Percentiles rank a stretch among this genome's conserved stretches.
Conservation (phyloP, 202 grass and related monocot species). For the Setaria viridis region DNA sequence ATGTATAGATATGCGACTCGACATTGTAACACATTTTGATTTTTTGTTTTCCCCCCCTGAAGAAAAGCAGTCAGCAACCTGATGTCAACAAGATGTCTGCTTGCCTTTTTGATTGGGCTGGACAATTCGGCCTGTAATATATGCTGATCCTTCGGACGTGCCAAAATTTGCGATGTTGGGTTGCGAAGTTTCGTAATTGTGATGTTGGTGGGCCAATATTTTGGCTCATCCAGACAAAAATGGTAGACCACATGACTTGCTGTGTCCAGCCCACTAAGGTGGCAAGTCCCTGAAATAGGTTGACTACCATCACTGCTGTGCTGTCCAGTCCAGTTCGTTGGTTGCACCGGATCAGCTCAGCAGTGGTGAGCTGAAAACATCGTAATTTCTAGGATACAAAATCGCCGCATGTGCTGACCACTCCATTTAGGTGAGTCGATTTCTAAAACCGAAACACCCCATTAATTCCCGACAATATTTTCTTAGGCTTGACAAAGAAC, state of each 20-base stretch:
- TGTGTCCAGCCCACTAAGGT: not conserved
- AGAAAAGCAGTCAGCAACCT: conserved; percentile 49
- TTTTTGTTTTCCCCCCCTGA: not conserved
- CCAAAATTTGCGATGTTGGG: not conserved
- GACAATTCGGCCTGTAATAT: not conserved
- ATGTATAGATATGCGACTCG: conserved; percentile 73
- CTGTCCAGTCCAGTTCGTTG: not conserved
- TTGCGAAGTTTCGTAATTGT: too few relatives aligned
- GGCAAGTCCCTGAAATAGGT: not conserved
- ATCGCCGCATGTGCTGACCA: too few relatives aligned
- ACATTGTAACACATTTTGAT: conserved; percentile 59
- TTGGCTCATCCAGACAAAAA: not conserved
- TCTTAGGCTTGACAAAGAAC: too few relatives aligned
- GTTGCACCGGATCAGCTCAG: not conserved
- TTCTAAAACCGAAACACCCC: too few relatives aligned
- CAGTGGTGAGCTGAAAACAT: too few relatives aligned
- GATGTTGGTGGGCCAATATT: not conserved
- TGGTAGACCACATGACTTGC: not conserved
- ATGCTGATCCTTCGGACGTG: not conserved
- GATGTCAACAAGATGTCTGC: not conserved
- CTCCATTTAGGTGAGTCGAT: too few relatives aligned
- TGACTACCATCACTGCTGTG: too few relatives aligned
- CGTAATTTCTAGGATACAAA: too few relatives aligned
- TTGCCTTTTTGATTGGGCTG: not conserved
- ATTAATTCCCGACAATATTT: too few relatives aligned